Percentiles rank a stretch among this genome's conserved stretches.
Evolutionary conservation across 768 basidiomycete species (phyloP).

Genomic region (Lentinula lateritia): DNA sequence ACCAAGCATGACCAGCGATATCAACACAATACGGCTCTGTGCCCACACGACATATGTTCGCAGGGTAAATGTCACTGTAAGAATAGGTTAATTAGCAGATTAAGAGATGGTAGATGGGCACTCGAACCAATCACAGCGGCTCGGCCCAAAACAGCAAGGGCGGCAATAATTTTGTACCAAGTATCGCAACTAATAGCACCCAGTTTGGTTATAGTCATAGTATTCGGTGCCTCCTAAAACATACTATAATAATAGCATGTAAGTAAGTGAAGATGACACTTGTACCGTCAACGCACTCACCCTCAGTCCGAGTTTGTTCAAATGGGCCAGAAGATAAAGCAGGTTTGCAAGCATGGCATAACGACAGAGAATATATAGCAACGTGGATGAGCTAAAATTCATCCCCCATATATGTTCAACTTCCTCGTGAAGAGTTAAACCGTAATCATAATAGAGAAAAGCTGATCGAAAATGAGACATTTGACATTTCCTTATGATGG

Average conservation of each 20-base stretch:
- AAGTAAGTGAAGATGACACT: neutral
- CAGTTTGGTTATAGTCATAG: neutral
- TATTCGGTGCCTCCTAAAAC: neutral
- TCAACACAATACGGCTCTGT: constrained; percentile 12
- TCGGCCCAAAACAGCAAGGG: constrained; percentile 23
- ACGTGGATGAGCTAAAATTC: constrained; percentile 20
- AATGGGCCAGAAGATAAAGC: constrained; percentile 23
- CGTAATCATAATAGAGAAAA: constrained; percentile 27
- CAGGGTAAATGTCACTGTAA: constrained; percentile 8
- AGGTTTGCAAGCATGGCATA: constrained; percentile 29
- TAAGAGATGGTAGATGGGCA: neutral
- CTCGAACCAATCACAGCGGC: constrained; percentile 21
- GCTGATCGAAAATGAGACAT: constrained; percentile 9
- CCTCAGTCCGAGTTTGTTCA: constrained; percentile 12
- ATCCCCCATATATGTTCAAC: constrained; percentile 25
- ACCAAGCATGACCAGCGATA: constrained; percentile 16
- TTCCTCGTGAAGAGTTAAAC: constrained; percentile 23
- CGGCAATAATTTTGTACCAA: constrained; percentile 20
- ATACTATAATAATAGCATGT: neutral
- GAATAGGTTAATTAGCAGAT: neutral
- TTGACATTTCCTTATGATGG: neutral
- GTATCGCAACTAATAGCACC: constrained; percentile 17
- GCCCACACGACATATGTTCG: constrained; percentile 20
- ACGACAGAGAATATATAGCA: constrained; percentile 28
- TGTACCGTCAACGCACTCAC: neutral